Conservation (phyloP, 2,329 filamentous ascomycete species). For the Cordyceps cicadae region DNA sequence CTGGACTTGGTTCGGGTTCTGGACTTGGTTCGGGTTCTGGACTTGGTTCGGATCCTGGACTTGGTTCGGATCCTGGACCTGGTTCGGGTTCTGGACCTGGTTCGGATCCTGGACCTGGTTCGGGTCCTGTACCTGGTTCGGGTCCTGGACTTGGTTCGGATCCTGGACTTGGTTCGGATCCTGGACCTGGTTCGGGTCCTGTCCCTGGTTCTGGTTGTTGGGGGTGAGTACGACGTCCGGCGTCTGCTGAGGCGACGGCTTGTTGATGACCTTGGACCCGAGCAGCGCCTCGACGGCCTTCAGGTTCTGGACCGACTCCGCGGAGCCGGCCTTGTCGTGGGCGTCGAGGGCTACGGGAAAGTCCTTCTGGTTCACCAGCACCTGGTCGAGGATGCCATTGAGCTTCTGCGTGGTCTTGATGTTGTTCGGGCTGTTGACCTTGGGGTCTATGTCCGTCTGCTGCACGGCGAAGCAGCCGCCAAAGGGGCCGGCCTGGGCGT, state of each 20-base stretch:
- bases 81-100: no score
- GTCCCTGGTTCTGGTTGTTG: no score
- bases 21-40: no score
- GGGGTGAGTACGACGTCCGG: constrained; percentile 15
- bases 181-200: no score
- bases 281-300: constrained; percentile 33
- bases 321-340: constrained; percentile 32
- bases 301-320: constrained; percentile 20
- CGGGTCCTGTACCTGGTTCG: no score
- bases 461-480: constrained; percentile 51
- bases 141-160: no score
- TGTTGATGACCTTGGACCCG: constrained; percentile 21
- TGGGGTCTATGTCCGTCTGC: background rate
- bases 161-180: no score
- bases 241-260: constrained; percentile 27
- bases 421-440: constrained; percentile 13
- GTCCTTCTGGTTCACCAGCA: constrained; percentile 42
- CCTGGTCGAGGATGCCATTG: constrained; percentile 37
- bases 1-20: no score
- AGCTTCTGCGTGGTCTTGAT: constrained; percentile 40
- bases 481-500: constrained; percentile 47
- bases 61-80: no score
- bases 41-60: no score
- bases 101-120: no score
- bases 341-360: constrained; percentile 33